Percentiles rank a stretch among this genome's conserved stretches.
These are phyloP conservation scores for Arthrobotrys sinensis DNA, from an alignment of 2,329 filamentous ascomycete species.

Conservation along the genomic window DNA sequence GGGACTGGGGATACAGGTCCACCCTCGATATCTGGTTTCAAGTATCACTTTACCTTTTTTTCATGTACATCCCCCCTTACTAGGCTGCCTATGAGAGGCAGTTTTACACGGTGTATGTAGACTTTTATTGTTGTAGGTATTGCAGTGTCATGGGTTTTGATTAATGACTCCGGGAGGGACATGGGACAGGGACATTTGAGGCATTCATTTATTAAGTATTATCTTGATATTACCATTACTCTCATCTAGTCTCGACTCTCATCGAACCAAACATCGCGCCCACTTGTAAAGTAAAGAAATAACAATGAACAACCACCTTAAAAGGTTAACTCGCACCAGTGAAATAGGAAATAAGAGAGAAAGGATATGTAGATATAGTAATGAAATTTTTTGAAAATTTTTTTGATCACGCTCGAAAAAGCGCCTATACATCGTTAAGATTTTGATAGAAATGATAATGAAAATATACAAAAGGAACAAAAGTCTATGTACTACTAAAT, in stretches of 20 bases:
- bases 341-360: background rate
- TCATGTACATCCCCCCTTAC: constrained; percentile 15
- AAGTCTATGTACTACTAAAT: constrained; percentile 20
- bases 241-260: background rate
- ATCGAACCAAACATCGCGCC: background rate
- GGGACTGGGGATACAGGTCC: background rate
- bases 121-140: background rate
- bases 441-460: background rate
- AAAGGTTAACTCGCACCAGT: constrained; percentile 2
- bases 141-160: background rate
- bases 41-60: constrained; percentile 4
- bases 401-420: constrained; percentile 8
- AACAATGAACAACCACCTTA: too few relatives aligned
- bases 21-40: constrained; percentile 18
- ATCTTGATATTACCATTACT: constrained; percentile 3
- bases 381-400: background rate
- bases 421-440: background rate
- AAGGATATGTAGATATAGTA: background rate
- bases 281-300: background rate
- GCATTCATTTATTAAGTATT: background rate
- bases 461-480: constrained; percentile 10
- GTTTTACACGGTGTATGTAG: constrained; percentile 1
- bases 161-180: background rate
- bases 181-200: background rate
- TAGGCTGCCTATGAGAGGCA: constrained; percentile 1